Evolutionary conservation across 2,329 filamentous ascomycete species (phyloP), one percentile per base, ranked within the genome.

Genomic region (Ophiosphaerella narmari): DNA sequence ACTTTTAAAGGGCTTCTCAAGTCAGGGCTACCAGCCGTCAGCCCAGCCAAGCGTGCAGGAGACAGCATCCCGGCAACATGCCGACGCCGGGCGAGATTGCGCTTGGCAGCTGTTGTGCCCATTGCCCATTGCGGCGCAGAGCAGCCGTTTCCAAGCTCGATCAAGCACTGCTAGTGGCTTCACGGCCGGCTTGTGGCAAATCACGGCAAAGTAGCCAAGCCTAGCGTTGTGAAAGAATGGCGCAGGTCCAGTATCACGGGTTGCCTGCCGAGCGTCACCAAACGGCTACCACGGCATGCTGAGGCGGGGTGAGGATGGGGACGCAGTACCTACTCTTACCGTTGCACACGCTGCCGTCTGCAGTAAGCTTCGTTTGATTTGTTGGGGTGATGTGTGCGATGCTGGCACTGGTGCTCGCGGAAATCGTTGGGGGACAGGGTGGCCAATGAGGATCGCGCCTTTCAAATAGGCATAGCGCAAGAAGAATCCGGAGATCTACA

Each of bases 31-130:
- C 50, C 52, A 58, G 57, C 54, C 54, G 52, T 58, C 60, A 62
- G 55, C 53, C 44, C 45, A 52, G 55, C 57, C 59, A 61, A 59
- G 59, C 53, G 52, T 38, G 46, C 55, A 59, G 54, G 52, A 60
- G 45, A 47, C 39, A 36, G 52, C 48, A 59, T 50, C 33, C 42
- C 37, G 23, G 42, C 33, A 33, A 49, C 46, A 47, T 48, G 50
- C 36, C 50, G 47, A 48, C 46, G 40, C 46, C 47, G 54, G 54
- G 46, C 54, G 58, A 66, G 54, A 65, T 66, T 66, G 47, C 46
- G 46, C 61, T 64, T 66, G 59, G 61, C 63, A 50, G 50, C 39
- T 49, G 55, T 41, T 48, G 44, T 57, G 44, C 48, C 55, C 41
- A 53, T 55, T 57, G 44, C 48, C 55, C 41, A 53, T 55, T 48